These are phyloP conservation scores for Erodium texanum DNA, from an alignment of 441 rosid genomes.

Conservation along the genomic window DNA sequence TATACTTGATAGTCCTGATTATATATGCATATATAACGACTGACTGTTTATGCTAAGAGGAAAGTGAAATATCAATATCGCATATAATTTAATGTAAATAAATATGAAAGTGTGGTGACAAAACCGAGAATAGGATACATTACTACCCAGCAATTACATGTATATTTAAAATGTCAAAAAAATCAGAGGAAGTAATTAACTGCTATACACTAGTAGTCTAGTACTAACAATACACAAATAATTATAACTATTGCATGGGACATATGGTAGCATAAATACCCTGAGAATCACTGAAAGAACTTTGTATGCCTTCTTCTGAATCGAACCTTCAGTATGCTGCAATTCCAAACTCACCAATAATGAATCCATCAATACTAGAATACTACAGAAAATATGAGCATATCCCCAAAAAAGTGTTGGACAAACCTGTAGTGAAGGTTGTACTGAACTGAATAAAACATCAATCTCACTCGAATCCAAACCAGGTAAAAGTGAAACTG, in stretches of 20 bases:
- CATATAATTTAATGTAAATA: too few relatives aligned
- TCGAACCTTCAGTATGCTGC: conserved; percentile 64
- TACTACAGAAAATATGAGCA: conserved; percentile 7
- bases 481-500: conserved; percentile 75
- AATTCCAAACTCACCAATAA: conserved; percentile 17
- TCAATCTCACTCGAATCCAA: conserved; percentile 45
- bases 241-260: conserved; percentile 3
- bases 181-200: not conserved
- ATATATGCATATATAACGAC: not conserved
- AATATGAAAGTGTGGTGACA: too few relatives aligned
- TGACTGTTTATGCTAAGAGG: not conserved
- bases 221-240: not conserved
- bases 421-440: conserved; percentile 72
- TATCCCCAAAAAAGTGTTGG: conserved; percentile 9
- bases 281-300: conserved; percentile 66
- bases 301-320: conserved; percentile 92
- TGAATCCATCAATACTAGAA: not conserved
- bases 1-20: not conserved
- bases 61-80: not conserved
- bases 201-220: not conserved
- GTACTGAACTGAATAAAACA: conserved; percentile 48
- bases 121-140: too few relatives aligned
- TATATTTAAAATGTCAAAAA: not conserved
- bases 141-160: too few relatives aligned
- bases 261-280: conserved; percentile 31